Conservation (phyloP, 129 eudicot species). For the Deinandra increscens region DNA sequence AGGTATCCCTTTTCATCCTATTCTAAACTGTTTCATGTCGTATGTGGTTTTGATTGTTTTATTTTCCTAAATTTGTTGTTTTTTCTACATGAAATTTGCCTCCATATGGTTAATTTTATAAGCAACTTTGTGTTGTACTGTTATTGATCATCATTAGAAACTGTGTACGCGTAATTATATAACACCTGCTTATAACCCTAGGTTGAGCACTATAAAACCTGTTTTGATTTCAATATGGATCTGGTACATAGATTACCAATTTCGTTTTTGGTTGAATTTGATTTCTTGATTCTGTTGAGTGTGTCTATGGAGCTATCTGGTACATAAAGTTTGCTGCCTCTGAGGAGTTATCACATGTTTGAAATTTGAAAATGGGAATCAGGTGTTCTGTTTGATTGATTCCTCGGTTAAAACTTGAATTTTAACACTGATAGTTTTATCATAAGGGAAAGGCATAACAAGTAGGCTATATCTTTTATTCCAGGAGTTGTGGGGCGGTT, state of each 20-base stretch:
- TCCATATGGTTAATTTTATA: neutral
- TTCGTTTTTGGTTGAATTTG: neutral
- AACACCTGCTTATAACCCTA: slow-evolving; percentile 8
- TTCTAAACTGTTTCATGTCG: neutral
- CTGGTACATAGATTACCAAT: neutral
- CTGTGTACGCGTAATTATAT: neutral
- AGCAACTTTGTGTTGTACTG: neutral
- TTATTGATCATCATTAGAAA: neutral
- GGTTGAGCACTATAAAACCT: neutral
- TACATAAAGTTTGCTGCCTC: slow-evolving; percentile 1
- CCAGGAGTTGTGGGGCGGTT: neutral
- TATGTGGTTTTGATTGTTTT: neutral
- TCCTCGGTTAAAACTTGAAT: neutral
- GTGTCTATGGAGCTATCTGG: slow-evolving; percentile 11
- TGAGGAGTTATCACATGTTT: slow-evolving; percentile 11
- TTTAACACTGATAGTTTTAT: slow-evolving; percentile 7
- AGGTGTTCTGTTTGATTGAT: slow-evolving; percentile 4
- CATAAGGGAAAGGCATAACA: no score
- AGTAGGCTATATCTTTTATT: neutral
- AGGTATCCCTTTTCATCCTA: slow-evolving; percentile 42
- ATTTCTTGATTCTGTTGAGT: neutral
- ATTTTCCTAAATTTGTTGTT: neutral
- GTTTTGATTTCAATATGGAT: neutral
- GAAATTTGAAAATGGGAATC: neutral
- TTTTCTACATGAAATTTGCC: neutral